phyloP scores from a whole-genome alignment of 345 rosid genomes.

The Eucalyptus cladocalyx region DNA sequence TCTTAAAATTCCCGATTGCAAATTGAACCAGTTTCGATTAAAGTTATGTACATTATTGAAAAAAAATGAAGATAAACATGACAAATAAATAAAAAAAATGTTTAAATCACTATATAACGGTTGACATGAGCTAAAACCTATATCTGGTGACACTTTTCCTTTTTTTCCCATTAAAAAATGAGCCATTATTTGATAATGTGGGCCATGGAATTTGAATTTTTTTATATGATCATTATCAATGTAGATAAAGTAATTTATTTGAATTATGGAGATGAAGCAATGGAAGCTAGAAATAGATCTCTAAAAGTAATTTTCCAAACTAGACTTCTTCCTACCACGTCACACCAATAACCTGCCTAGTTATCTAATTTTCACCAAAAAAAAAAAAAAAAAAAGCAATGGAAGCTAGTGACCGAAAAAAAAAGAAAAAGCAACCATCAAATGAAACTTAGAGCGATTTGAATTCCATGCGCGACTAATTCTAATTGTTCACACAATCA shows the following conservation, averaged over 20 bases:
- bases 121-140: not conserved
- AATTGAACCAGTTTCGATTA: not conserved
- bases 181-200: not conserved
- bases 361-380: too few relatives aligned
- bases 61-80: not conserved
- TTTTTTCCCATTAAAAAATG: not conserved
- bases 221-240: not conserved
- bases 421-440: not conserved
- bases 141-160: not conserved
- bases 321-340: too few relatives aligned
- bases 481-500: not conserved
- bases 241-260: not conserved
- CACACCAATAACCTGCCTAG: too few relatives aligned
- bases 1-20: not conserved
- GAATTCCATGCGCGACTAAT: not conserved
- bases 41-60: not conserved
- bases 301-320: too few relatives aligned
- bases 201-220: not conserved
- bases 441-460: not conserved
- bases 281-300: not conserved
- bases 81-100: not conserved
- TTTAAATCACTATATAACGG: not conserved
- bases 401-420: not conserved
- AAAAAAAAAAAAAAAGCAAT: not conserved
- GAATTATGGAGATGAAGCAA: not conserved